Evolutionary conservation across 2,329 filamentous ascomycete genomes (phyloP).

Genomic region (Penicillium hordei): DNA sequence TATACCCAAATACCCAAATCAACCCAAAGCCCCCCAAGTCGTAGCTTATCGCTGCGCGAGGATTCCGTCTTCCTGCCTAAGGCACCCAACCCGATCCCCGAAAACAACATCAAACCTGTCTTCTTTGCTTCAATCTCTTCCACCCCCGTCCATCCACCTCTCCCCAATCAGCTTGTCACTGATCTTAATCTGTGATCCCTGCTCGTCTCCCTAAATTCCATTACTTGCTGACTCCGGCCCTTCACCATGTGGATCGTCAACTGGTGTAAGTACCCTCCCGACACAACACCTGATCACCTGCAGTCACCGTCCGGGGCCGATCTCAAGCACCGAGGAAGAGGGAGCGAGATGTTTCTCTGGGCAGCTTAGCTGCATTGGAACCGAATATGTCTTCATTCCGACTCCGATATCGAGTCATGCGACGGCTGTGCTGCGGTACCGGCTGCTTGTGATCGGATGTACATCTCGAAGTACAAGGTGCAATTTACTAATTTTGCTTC

Average conservation of each 20-base stretch:
- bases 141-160: conserved; percentile 20
- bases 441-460: conserved; percentile 12
- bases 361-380: not conserved
- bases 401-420: not conserved
- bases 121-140: conserved; percentile 29
- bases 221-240: conserved; percentile 5
- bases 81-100: conserved; percentile 22
- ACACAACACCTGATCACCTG: conserved; percentile 7
- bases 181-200: conserved; percentile 11
- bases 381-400: not conserved
- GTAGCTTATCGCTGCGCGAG: conserved; percentile 5
- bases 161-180: conserved; percentile 6
- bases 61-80: conserved; percentile 19
- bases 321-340: not conserved
- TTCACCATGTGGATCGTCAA: conserved; percentile 83
- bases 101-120: conserved; percentile 36
- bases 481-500: conserved; percentile 11
- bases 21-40: not conserved
- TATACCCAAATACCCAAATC: not conserved
- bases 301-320: not conserved
- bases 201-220: conserved; percentile 8
- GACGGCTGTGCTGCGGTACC: conserved; percentile 11
- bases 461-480: not conserved
- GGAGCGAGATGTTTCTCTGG: not conserved
- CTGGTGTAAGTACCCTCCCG: conserved; percentile 69